Evolutionary conservation across 495 filamentous ascomycete genomes (phyloP), one percentile per base, ranked within the genome.

Genomic region (Penicillium robsamsonii): DNA sequence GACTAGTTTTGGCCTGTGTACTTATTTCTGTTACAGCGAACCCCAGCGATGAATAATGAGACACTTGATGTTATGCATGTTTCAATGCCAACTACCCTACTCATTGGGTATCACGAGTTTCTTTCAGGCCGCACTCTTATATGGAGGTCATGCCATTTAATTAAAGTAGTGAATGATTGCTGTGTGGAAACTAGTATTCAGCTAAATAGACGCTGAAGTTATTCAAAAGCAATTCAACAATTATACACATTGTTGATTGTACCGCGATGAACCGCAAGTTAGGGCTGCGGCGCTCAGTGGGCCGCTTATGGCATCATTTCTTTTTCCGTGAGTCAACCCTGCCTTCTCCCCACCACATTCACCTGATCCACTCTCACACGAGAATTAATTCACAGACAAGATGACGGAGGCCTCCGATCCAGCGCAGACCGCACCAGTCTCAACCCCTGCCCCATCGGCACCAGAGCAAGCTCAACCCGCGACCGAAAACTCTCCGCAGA

Each of bases 261-360:
- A 11, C 29, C 12, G 45, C 29, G 8, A 47, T 47, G 45, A 47
- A 33, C 24, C n/a, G 37, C 50, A 52, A 52, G 62, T 65, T 69
- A 69, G 62, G 62, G 64, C 63, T 68, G 60, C 54, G 60, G 17
- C 59, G 55, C 30, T 43, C 47, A 20, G 58, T 62, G 64, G 50
- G 64, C 66, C 61, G 68, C 68, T 73, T 74, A 70, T 72, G 71
- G 70, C 71, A 74, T 73, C 67, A 70, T 50, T 57, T 46, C 55
- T 60, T 64, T 67, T 69, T 66, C 62, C 57, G 57, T 76, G 71
- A 75, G 65, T 74, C 73, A 73, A 68, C 60, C 50, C 59, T 64
- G 51, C 45, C 31, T 30, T 55, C 55, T 48, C 54, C 57, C 72
- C 66, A 62, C 70, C 73, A 70, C 62, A 59, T 55, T 57, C 55